Base-by-base conservation (phyloP, 371 early-diverging fungal species). In the Lichtheimia ramosa region DNA sequence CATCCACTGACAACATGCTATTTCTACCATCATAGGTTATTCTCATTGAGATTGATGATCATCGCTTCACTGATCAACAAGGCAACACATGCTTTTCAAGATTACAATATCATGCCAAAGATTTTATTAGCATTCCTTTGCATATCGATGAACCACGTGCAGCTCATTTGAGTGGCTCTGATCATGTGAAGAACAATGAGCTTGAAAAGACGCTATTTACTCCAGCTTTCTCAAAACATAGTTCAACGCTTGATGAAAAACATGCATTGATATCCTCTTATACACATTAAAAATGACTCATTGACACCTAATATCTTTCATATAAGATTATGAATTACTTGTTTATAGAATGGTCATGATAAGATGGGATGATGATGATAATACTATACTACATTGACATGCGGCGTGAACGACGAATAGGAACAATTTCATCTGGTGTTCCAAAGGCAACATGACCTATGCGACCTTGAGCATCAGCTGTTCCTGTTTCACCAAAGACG, bases 371-470 rank as follows among this genome's bases (percentile, higher is more conserved):
- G 34, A 28, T 3, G 28, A 34, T 34, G 1, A 8, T 8, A 34
- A 34, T 34, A 34, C 34, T 34, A 34, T 8, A 1, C 34, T 34
- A 34, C 34, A 34, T 34, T 6, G 34, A 34, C 34, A 34, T 34
- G 34, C 34, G 34, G 10, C 34, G 34, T 8, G 34, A 6, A 34
- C 10, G 34, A 34, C 53, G 56, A 15, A 61, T 52, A 7, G 57
- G 43, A 40, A 48, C n/a, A 7, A 56, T 34, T 42, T 65, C 65
- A 2, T 21, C 53, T n/a, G 40, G 49, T 3, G 54, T 5, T 18
- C 65, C 65, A 39, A 65, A 65, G 3, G 48, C 53, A 24, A 61
- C 21, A n/a, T 61, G 65, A 14, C 61, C 57, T 10, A 34, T 34
- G 8, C 34, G 34, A 34, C 34, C 34, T 10, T 34, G 8, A 34